A percentile compares a stretch with the other conserved stretches of the same genome.
Evolutionary conservation across 2,329 filamentous ascomycete species (phyloP).

Genomic region (Fusarium clavum): DNA sequence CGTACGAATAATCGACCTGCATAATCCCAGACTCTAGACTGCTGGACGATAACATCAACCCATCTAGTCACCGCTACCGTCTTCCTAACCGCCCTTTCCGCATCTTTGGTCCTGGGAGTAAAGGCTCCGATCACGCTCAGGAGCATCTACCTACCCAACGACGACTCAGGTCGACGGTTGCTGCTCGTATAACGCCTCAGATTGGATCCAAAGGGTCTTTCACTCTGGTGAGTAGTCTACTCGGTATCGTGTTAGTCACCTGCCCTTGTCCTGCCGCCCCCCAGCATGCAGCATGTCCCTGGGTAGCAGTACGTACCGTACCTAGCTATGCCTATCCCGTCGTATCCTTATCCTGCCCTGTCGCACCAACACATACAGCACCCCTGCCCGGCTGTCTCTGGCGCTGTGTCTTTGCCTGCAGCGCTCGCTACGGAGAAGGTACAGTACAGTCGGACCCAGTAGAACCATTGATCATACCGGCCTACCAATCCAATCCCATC

Average conservation of each 20-base stretch:
- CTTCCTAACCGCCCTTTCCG: slow-evolving; percentile 35
- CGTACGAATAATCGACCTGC: slow-evolving; percentile 41
- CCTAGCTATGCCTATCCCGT: slow-evolving; percentile 31
- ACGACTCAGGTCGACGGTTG: slow-evolving; percentile 39
- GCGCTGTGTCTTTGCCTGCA: slow-evolving; percentile 12
- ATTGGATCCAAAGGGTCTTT: slow-evolving; percentile 31
- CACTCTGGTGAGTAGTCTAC: not conserved
- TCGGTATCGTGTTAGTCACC: slow-evolving; percentile 46
- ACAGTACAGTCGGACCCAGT: slow-evolving; percentile 1
- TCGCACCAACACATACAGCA: slow-evolving; percentile 30
- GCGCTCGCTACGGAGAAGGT: slow-evolving; percentile 16
- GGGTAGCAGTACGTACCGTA: slow-evolving; percentile 11
- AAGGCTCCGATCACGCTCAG: slow-evolving; percentile 43
- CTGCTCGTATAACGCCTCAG: slow-evolving; percentile 39
- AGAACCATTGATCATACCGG: slow-evolving; percentile 35
- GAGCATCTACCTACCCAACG: not conserved
- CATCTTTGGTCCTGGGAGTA: slow-evolving; percentile 16
- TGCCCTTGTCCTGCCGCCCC: slow-evolving; percentile 33
- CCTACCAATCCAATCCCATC: slow-evolving; percentile 16
- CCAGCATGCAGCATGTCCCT: slow-evolving; percentile 6
- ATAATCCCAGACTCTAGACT: slow-evolving; percentile 40
- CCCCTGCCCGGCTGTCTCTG: slow-evolving; percentile 19
- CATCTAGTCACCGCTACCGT: slow-evolving; percentile 39
- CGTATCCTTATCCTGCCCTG: slow-evolving; percentile 36
- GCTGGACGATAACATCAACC: slow-evolving; percentile 38